Evolutionary conservation across 257 asterid genomes (phyloP).

Genomic region (Solanum sitiens): DNA sequence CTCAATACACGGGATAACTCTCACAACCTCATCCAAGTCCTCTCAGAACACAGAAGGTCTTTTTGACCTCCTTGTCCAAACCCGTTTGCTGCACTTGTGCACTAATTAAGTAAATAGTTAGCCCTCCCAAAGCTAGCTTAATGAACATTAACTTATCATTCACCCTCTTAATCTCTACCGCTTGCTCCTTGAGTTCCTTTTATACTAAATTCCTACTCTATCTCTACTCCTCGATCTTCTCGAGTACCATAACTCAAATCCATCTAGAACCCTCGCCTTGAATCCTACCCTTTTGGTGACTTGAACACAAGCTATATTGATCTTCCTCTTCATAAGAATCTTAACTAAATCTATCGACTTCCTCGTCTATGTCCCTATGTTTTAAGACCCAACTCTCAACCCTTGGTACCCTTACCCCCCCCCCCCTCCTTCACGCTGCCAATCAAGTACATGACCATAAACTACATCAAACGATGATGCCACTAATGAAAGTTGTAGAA

Average conservation of each 20-base stretch:
- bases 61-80: neutral
- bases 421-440: neutral
- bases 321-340: neutral
- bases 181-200: neutral
- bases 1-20: neutral
- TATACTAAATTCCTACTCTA: neutral
- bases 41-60: neutral
- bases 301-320: neutral
- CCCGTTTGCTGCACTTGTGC: neutral
- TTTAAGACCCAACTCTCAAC: neutral
- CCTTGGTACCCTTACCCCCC: neutral
- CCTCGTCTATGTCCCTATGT: neutral
- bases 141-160: neutral
- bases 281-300: neutral
- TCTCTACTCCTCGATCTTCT: neutral
- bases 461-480: neutral
- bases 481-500: neutral
- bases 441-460: neutral
- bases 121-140: neutral
- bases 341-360: neutral
- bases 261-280: neutral
- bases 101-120: neutral
- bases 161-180: neutral
- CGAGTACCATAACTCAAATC: neutral
- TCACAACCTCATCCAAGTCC: neutral